Evolutionary conservation across 441 rosid species (phyloP), one percentile per base, ranked within the genome.

Genomic region (Erodium moschatum): DNA sequence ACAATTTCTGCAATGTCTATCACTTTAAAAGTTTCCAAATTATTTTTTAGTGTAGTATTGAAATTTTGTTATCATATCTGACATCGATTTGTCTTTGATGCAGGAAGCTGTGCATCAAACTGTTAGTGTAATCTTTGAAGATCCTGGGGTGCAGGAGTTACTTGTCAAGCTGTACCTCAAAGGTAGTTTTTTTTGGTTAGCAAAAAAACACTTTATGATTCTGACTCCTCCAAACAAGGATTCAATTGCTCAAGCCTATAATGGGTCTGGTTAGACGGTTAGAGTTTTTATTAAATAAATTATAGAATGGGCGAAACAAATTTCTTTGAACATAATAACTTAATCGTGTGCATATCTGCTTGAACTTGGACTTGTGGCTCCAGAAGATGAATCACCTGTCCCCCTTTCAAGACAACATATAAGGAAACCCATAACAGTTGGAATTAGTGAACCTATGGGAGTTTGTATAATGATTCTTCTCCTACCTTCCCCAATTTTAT

Each of bases 41-140:
- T 48, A 46, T 48, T 48, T 48, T 18, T n/a, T n/a, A 12, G 56
- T 48, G 18, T 15, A 48, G 18, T 13, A 48, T 48, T 48, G 4
- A 48, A 48, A n/a, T 48, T 46, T 19, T 48, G 8, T 48, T n/a
- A 12, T 48, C 52, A 48, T 48, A 48, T 48, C 64, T 64, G 44
- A 54, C 56, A 5, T 46, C 44, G 0, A 24, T 66, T 69, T 64
- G 50, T 54, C 0, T 5, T 73, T 74, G 69, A 73, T 84, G 75
- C 78, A 95, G 98, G 98, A 92, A 83, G 97, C 96, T 73, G 96
- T 95, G 73, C 89, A 84, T 80, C 92, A 82, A 83, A 92, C 98
- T 44, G 97, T 95, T 69, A 77, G 81, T 67, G 92, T 95, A 73
- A 88, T 95, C 79, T 92, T 95, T 82, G 98, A 90, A 84, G 99